phyloP scores from a whole-genome alignment of 164 flowering plant species.

The Vitis riparia region DNA sequence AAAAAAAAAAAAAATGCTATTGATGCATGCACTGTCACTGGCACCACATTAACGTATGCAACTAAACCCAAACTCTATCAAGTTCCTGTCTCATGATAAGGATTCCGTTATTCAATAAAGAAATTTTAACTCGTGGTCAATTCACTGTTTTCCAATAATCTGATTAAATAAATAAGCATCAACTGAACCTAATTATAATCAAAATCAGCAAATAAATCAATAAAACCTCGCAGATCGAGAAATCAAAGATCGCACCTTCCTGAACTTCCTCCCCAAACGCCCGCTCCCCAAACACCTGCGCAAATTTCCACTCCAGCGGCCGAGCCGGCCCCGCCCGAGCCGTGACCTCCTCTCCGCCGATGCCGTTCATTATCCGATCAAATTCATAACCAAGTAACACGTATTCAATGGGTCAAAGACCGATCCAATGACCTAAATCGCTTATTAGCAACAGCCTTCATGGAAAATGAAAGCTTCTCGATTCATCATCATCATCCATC shows the following conservation, averaged over 20 bases:
- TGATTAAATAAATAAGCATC: background rate
- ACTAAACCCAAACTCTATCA: too few relatives aligned
- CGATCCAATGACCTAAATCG: background rate
- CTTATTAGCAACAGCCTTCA: background rate
- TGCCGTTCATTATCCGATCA: conserved; percentile 37
- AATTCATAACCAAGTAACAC: background rate
- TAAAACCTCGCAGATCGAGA: background rate
- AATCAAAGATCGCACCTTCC: conserved; percentile 49
- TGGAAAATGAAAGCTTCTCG: too few relatives aligned
- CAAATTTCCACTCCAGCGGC: conserved; percentile 82
- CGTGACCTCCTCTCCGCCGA: conserved; percentile 31
- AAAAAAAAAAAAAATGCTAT: too few relatives aligned
- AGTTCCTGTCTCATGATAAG: too few relatives aligned
- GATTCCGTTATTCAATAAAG: too few relatives aligned
- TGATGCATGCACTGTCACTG: too few relatives aligned
- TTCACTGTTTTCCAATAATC: too few relatives aligned
- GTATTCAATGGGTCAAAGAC: background rate
- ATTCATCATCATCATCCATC: too few relatives aligned
- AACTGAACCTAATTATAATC: background rate
- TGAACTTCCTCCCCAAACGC: conserved; percentile 84
- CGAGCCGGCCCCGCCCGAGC: conserved; percentile 18
- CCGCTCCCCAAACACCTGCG: conserved; percentile 89
- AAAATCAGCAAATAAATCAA: background rate
- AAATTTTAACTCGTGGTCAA: too few relatives aligned
- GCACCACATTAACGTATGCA: too few relatives aligned